Conservation (phyloP, 352 stramenopile genomes). For the Globisporangium megalacanthum region DNA sequence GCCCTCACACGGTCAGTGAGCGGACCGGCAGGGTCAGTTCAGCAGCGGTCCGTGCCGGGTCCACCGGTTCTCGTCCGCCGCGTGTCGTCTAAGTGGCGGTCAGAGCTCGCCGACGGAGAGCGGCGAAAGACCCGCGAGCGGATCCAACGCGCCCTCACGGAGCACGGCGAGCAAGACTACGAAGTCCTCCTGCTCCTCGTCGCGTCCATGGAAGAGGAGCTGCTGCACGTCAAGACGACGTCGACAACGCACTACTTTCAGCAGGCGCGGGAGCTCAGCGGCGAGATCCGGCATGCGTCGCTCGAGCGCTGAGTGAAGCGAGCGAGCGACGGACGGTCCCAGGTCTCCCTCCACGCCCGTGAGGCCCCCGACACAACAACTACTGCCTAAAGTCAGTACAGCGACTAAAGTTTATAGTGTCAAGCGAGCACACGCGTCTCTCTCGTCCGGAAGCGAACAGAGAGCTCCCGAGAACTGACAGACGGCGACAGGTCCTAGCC, state of each 20-base stretch:
- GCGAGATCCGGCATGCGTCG: constrained; percentile 42
- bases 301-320: constrained; percentile 26
- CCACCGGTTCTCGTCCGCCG: constrained; percentile 37
- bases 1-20: constrained; percentile 2
- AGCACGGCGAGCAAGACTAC: constrained; percentile 53
- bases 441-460: no score
- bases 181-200: constrained; percentile 59
- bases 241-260: constrained; percentile 63
- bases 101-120: constrained; percentile 48
- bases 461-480: no score
- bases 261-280: constrained; percentile 45
- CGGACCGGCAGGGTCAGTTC: constrained; percentile 3
- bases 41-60: not conserved
- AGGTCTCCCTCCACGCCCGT: no score
- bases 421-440: no score
- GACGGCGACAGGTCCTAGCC: no score
- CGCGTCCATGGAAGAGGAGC: constrained; percentile 70
- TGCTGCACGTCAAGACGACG: constrained; percentile 68
- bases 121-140: constrained; percentile 55
- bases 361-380: not conserved
- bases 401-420: no score
- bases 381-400: not conserved
- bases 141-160: constrained; percentile 53
- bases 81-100: constrained; percentile 47
- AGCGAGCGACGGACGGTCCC: not conserved